Base-by-base conservation (phyloP, 75 land plant genomes). In the Larix kaempferi region DNA sequence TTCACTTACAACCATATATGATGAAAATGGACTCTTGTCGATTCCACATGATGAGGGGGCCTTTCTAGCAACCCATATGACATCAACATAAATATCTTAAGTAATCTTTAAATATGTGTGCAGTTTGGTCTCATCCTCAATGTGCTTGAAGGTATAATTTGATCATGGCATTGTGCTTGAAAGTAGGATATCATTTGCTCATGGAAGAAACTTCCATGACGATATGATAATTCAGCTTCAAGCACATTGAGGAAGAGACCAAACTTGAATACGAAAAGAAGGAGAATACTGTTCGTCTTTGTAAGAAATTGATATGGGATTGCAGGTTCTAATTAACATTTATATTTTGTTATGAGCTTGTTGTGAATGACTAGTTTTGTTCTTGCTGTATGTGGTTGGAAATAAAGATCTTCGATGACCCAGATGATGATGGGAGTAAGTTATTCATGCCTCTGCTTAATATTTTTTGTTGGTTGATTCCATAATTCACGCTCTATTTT, bases 401-500 rank as follows among this genome's bases (percentile, higher is more conserved):
- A 64, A 15, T 26, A 35, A 23, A 90, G 92, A 85, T 88, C 86
- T 90, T 90, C 77, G 89, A 87, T 74, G 89, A 86, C 55, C 87
- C 87, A 86, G 89, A 90, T 80, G 92, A 90, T 73, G 87, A 87
- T 85, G 92, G 88, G 87, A 90, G 92, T 90, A 78, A 90, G 92
- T 85, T 65, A 2, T 29, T 52, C 67, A 81, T 66, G 4, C 59
- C 3, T 22, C 65, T 49, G 25, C 78, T 59, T 19, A 3, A 41
- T 11, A n/a, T 71, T 27, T 41, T 41, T 17, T 8, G 52, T 57
- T 56, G 25, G 11, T 55, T 22, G n/a, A 37, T 55, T 14, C 19
- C 33, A 6, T 57, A 19, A 2, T 39, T 19, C 44, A 37, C 4
- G 19, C 16, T 35, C 44, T 41, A 41, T 41, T 41, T 41, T 41